Base-by-base conservation (phyloP, 805 yeast species). In the Candida caryicola region DNA sequence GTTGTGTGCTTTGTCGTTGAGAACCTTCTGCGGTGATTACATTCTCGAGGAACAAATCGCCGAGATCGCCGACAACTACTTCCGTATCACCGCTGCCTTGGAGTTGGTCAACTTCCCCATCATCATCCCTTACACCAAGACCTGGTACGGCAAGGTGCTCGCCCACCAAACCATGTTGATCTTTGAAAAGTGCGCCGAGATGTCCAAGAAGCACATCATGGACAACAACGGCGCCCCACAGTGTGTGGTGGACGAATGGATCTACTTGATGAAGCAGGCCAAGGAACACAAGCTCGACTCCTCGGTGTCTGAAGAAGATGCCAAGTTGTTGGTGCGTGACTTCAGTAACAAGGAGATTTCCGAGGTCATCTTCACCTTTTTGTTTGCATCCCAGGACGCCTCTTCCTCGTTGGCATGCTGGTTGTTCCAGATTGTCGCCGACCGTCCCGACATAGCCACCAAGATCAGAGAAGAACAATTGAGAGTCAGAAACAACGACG, bases 361-460 rank as follows among this genome's bases (percentile, higher is more conserved):
- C 15, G 98, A 93, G 71, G 95, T 95, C 39, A 79, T 93, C 46
- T 93, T 93, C 77, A 93, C 99, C 10, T 93, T 93, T 65, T 71
- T 93, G 62, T 93, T 93, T 64, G 99, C 99, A 5, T 85, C 96
- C 4, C 99, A 93, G 69, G 99, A 93, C 66, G 99, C 99, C 17
- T 85, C 96, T 5, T 89, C 97, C 1, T 87, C 97, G 3, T 81
- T 95, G 51, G 93, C 96, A 46, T 91, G 98, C 66, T 93, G 99
- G 99, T 74, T 93, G 55, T 93, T 91, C 80, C 99, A 93, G 73
- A 78, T 89, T 52, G 82, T 89, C 40, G 90, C 96, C 44, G 99
- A 93, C 62, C 79, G 96, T 57, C 97, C 97, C 29, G 98, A 93
- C 49, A 83, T 93, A 42, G 78, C 80, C 61, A 73, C 64, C 29